Evolutionary conservation across 345 rosid species (phyloP).

Genomic region (Mangifera indica): DNA sequence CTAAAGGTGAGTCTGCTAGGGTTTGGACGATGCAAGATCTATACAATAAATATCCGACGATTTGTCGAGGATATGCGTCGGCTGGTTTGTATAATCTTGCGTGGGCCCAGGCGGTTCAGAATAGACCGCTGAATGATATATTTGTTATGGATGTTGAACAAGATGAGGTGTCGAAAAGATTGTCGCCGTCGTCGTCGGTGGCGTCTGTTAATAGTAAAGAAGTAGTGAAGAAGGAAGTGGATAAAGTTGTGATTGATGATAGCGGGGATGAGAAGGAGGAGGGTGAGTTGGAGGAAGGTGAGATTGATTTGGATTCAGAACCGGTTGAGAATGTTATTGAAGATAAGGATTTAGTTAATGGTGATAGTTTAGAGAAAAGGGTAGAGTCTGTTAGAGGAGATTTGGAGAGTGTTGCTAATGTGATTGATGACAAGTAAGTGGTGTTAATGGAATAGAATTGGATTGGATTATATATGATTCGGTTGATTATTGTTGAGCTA

Average conservation of each 20-base stretch:
- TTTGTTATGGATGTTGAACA: constrained; percentile 51
- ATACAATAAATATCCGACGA: constrained; percentile 47
- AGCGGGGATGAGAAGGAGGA: constrained; percentile 82
- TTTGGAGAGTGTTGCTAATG: constrained; percentile 57
- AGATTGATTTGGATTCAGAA: constrained; percentile 75
- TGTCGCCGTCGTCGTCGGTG: constrained; percentile 39
- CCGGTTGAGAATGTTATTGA: constrained; percentile 26
- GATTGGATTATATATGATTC: neutral
- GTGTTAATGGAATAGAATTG: neutral
- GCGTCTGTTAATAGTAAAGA: constrained; percentile 32
- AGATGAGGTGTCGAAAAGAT: constrained; percentile 40
- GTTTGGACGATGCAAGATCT: constrained; percentile 88
- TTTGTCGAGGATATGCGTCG: constrained; percentile 45
- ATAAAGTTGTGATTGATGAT: constrained; percentile 55
- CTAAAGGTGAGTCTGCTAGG: constrained; percentile 40
- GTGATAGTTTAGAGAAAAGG: constrained; percentile 22
- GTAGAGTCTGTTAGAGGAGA: constrained; percentile 47
- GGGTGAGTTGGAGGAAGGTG: constrained; percentile 97
- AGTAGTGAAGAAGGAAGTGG: constrained; percentile 23
- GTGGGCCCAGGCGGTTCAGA: constrained; percentile 98
- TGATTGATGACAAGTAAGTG: constrained; percentile 69
- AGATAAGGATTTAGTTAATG: constrained; percentile 23
- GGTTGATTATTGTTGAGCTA: constrained; percentile 12
- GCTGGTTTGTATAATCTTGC: constrained; percentile 76
- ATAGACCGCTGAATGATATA: constrained; percentile 63